Base-by-base conservation (phyloP, 495 filamentous ascomycete species). In the Xylaria acuta region DNA sequence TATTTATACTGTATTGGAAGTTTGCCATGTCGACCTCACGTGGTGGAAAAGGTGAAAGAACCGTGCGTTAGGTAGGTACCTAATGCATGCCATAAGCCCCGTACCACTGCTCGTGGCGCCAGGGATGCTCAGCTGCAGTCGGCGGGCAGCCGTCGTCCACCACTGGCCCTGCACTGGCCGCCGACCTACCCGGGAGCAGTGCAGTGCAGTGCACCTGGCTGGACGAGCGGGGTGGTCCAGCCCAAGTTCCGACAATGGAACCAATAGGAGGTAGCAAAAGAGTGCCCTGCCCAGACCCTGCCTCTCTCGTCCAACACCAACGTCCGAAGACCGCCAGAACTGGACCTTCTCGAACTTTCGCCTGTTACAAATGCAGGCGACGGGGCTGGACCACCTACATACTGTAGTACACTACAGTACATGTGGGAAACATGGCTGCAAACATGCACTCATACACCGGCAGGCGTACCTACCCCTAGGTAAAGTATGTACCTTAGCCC, bases 281-380 rank as follows among this genome's bases (percentile, higher is more conserved):
- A 11, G 49, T 11, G 56, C 53, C 5, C 59, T 43, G 36, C 36
- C 32, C n/a, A n/a, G n/a, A n/a, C n/a, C n/a, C n/a, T n/a, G n/a
- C n/a, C n/a, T n/a, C n/a, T n/a, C n/a, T n/a, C n/a, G 59, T 62
- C 59, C 59, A 59, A 59, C 56, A 60, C 59, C 32, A 40, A 41
- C 14, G 34, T 16, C 32, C 32, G 34, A 63, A 41, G 20, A 5
- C n/a, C 22, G 54, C 54, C 32, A n/a, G 32, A 12, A 12, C 32
- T 16, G 14, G 60, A 53, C 40, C 49, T 67, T 67, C 65, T 67
- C 65, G 65, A 67, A 67, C 49, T 67, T 67, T 67, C 65, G 65
- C 49, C 36, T n/a, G 65, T 67, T 56, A 67, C 65, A 67, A 67
- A 67, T 67, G 65, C 65, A 18, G 3, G 34, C 64, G 30, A 32